Evolutionary conservation across 768 basidiomycete species (phyloP), one percentile per base, ranked within the genome.

Genomic region (Mycena rosella): DNA sequence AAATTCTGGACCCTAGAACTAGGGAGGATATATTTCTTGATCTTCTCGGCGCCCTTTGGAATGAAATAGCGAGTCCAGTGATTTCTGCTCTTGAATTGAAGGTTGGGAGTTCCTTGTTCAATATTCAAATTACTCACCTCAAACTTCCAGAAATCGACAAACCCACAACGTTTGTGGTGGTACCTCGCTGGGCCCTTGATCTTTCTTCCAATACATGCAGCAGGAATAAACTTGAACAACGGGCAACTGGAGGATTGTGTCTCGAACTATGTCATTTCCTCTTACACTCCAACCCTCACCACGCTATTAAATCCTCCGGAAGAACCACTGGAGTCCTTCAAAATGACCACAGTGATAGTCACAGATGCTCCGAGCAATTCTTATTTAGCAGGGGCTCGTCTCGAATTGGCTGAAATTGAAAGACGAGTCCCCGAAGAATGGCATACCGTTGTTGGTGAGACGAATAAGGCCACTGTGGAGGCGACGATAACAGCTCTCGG

Each of bases 231-330:
- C n/a, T n/a, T n/a, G n/a, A n/a, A n/a, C 34, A 15, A 51, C 15
- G 27, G 20, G 6, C 4, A 51, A 30, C n/a, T n/a, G n/a, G n/a
- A n/a, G n/a, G 59, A 51, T 51, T 60, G 59, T 38, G 34, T 51
- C 22, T 60, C 59, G 15, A 29, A 60, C 24, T 60, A 60, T 60
- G 32, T 51, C 48, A 51, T 60, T 38, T 51, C 59, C 20, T 60
- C 59, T 20, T 60, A 60, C 48, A 60, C 59, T 49, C 58, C 58
- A 24, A 60, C 58, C 44, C 58, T 60, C 29, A 60, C 58, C 30
- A 38, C 30, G 29, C 34, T 60, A 24, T 51, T 60, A 34, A 24
- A 51, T 26, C 32, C 48, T 51, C 45, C 59, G 15, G 22, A 40
- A 24, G 34, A 40, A 27, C n/a, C n/a, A 34, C 47, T 40, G 59